Evolutionary conservation across 352 stramenopile species (phyloP), one percentile per base, ranked within the genome.

Genomic region (Pythium chondricola): DNA sequence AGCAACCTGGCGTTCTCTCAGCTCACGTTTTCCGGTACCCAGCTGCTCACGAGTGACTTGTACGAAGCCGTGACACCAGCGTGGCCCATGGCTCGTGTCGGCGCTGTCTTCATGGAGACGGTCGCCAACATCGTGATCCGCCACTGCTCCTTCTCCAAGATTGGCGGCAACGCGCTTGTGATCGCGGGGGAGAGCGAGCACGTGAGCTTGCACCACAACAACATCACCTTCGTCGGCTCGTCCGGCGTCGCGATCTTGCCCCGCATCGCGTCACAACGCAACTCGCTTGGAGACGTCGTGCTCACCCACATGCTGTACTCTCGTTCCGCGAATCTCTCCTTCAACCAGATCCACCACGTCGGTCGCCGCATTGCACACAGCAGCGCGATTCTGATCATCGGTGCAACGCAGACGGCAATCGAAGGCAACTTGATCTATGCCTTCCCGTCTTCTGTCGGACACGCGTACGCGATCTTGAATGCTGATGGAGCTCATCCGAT

Each of bases 261-360:
- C 10, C 60, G 74, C 2, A 46, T 56, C 8, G 58, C 32, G 0
- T 61, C 56, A 11, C 58, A 61, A 10, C 53, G 49, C 36, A 83
- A 81, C 32, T 64, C 73, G n/a, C 62, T 75, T 37, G 48, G 43
- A 3, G 37, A 59, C 0, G 38, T 52, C 7, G 71, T 85, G 10
- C 58, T 71, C 4, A 43, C 44, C 3, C 62, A 76, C 17, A 40
- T 85, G 5, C 53, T 91, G 16, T 59, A 63, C 13, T 68, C 74
- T 2, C 62, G 60, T 0, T 45, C 52, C 4, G 46, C 73, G 16
- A 85, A 76, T 32, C 45, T 91, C 13, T 83, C 74, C n/a, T 85
- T 65, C 45, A 91, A 91, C 45, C 74, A 88, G 43, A 56, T 91
- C 1, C 76, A 91, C 46, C 73, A 88, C 21, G 64, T 84, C 32